Evolutionary conservation across 108 stramenopile species (phyloP), one percentile per base, ranked within the genome.

Genomic region (Cyclotella choctawhatcheeana): DNA sequence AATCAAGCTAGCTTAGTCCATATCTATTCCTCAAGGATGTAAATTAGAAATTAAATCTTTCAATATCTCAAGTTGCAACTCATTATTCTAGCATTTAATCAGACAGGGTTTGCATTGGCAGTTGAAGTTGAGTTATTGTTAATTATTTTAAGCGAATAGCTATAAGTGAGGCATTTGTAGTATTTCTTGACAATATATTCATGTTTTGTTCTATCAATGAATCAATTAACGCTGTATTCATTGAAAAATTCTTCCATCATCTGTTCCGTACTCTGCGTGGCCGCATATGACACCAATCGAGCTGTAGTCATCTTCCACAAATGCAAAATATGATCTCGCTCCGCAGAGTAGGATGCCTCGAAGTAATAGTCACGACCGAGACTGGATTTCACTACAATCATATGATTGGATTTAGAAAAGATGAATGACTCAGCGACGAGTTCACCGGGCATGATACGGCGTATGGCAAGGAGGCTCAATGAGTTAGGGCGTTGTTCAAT

Each of bases 231-330:
- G 22, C 33, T 33, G 7, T 43, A 56, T 26, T 73, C 79, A 58
- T 79, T 78, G 44, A 82, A 82, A 29, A 69, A 82, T 53, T 82
- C 82, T 26, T 73, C 22, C 30, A 73, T 37, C 77, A 82, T 78
- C 44, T 35, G 53, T 3, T 82, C 67, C 24, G 30, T 56, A 44
- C 79, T 66, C 21, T 50, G 71, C 48, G 44, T 31, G 24, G 73
- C 72, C 5, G 77, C 82, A 60, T 74, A 71, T 0, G 82, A 82
- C 7, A 77, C 82, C 21, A 82, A 64, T 69, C 82, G 40, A 35
- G 82, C 77, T 26, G 77, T 77, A 22, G 73, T 43, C 32, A 74
- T 74, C 37, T 82, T 82, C 82, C 77, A 79, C 37, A 79, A 68
- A 64, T 82, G 77, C 16, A 74, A 32, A 32, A 79, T 74, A 8